Evolutionary conservation across 208 protist genomes (phyloP).

Genomic region (Trypanosoma cruzi): DNA sequence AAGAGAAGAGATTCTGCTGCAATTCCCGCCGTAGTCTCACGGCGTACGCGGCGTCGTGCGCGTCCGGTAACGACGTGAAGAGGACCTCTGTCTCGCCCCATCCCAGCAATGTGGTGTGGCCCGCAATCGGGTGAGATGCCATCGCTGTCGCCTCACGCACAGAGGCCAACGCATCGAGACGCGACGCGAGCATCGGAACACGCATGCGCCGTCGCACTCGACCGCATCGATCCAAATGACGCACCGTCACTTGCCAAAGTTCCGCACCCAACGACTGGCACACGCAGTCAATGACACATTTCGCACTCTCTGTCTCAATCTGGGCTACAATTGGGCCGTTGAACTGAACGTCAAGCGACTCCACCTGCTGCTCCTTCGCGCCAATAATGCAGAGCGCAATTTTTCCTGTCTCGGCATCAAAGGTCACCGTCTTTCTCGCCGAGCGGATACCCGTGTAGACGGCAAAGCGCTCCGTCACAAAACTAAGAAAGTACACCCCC

Average conservation of each 20-base stretch:
- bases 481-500: slow-evolving; percentile 67
- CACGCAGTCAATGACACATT: slow-evolving; percentile 49
- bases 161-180: slow-evolving; percentile 75
- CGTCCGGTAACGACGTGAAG: slow-evolving; percentile 35
- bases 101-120: slow-evolving; percentile 43
- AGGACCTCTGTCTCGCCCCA: slow-evolving; percentile 67
- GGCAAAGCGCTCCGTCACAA: slow-evolving; percentile 43
- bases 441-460: slow-evolving; percentile 73
- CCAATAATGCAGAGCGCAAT: slow-evolving; percentile 51
- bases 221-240: slow-evolving; percentile 53
- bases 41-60: slow-evolving; percentile 12
- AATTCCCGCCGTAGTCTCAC: slow-evolving; percentile 46
- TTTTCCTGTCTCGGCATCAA: slow-evolving; percentile 38
- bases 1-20: slow-evolving; percentile 53
- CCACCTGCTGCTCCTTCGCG: slow-evolving; percentile 7
- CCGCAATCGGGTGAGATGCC: slow-evolving; percentile 20
- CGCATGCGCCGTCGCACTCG: slow-evolving; percentile 80
- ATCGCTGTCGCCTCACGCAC: slow-evolving; percentile 44
- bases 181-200: slow-evolving; percentile 75
- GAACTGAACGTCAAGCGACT: slow-evolving; percentile 30
- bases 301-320: slow-evolving; percentile 53
- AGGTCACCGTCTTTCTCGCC: slow-evolving; percentile 70
- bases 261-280: slow-evolving; percentile 28
- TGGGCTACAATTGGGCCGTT: slow-evolving; percentile 47
- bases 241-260: slow-evolving; percentile 59